phyloP scores from a whole-genome alignment of 2,329 filamentous ascomycete species.

The Sporothrix protearum region DNA sequence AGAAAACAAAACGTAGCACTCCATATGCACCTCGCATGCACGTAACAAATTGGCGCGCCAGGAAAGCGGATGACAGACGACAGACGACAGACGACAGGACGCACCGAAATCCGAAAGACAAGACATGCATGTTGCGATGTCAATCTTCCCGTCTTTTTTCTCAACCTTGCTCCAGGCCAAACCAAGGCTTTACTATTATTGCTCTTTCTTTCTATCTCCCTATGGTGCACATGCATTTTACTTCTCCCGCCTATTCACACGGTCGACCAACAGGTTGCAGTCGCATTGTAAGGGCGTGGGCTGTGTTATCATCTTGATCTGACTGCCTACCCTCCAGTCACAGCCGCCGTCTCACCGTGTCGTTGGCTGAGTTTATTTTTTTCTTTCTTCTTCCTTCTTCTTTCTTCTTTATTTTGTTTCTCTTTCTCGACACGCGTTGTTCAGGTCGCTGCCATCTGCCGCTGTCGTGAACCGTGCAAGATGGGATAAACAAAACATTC shows the following conservation, averaged over 20 bases:
- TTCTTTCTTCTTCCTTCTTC: not conserved
- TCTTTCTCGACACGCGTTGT: no score
- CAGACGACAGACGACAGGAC: not conserved
- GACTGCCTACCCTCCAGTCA: not conserved
- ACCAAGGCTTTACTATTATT: no score
- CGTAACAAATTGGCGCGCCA: not conserved
- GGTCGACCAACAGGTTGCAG: not conserved
- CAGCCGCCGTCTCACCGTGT: not conserved
- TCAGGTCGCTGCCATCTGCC: not conserved
- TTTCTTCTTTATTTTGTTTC: no score
- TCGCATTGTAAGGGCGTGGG: not conserved
- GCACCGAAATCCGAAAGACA: not conserved
- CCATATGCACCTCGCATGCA: constrained; percentile 2
- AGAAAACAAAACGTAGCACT: not conserved
- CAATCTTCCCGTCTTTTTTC: not conserved
- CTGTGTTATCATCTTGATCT: not conserved
- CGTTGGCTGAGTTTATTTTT: not conserved
- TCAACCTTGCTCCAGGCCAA: no score
- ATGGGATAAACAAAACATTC: not conserved
- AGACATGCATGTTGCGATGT: not conserved
- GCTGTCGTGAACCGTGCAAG: not conserved
- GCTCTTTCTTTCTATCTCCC: not conserved
- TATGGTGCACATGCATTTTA: no score
- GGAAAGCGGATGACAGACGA: not conserved
- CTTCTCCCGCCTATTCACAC: not conserved